Percentiles rank a stretch among this genome's conserved stretches.
Conservation (phyloP, 805 yeast species). For the Lachancea thermotolerans region DNA sequence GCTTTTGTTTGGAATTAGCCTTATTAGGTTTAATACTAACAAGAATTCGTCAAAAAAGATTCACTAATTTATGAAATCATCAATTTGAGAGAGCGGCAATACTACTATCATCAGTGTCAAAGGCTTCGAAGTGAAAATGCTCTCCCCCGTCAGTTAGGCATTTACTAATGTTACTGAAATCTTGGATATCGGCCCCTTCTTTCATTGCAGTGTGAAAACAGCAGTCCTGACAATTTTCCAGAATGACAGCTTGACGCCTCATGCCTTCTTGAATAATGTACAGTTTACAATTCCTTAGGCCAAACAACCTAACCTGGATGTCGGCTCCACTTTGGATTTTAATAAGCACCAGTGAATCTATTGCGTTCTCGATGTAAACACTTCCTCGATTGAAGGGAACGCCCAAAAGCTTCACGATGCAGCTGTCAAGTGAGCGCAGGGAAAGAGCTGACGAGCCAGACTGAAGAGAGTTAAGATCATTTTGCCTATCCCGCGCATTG, state of each 20-base stretch:
- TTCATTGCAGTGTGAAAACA: not conserved
- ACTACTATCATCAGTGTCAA: not conserved
- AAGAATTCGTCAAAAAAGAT: not conserved
- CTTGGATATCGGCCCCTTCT: not conserved
- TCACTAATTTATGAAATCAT: not conserved
- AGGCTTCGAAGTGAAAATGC: not conserved
- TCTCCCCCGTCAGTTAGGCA: not conserved
- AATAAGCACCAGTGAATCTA: not conserved
- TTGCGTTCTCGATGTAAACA: not conserved
- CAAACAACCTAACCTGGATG: not conserved
- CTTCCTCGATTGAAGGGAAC: not conserved
- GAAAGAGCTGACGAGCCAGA: not conserved
- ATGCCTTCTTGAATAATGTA: not conserved
- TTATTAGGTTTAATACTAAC: not conserved
- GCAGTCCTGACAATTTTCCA: not conserved
- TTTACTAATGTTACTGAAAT: not conserved
- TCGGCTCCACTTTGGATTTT: not conserved
- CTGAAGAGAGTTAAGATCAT: too few species aligned
- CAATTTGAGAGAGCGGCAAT: not conserved
- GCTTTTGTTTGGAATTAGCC: not conserved
- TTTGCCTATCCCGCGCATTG: too few species aligned
- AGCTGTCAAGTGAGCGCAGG: not conserved
- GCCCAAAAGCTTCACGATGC: not conserved
- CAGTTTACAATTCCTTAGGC: not conserved
- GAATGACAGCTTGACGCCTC: not conserved